These are phyloP conservation scores for Ophiosphaerella narmari DNA, from an alignment of 2,329 filamentous ascomycete genomes.

Conservation along the genomic window DNA sequence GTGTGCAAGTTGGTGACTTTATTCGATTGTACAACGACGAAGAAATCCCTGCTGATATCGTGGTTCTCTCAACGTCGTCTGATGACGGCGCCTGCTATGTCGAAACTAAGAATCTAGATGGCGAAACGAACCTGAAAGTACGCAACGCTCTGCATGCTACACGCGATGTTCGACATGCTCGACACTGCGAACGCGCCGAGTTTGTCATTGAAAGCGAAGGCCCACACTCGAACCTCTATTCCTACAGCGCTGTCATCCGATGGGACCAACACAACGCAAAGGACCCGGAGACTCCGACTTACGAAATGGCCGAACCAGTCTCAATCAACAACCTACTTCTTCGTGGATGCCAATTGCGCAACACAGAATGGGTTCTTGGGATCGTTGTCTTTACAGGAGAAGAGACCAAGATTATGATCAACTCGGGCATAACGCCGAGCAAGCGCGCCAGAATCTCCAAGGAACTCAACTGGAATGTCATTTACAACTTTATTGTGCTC, in stretches of 20 bases:
- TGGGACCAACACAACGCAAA: constrained; percentile 78
- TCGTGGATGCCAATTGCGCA: constrained; percentile 89
- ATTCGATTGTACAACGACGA: constrained; percentile 96
- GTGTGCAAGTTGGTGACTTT: constrained; percentile 91
- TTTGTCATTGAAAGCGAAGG: constrained; percentile 89
- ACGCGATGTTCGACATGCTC: constrained; percentile 79
- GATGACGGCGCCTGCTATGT: constrained; percentile 94
- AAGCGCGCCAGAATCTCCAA: constrained; percentile 90
- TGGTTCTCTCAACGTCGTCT: constrained; percentile 91
- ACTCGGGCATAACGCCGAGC: constrained; percentile 90
- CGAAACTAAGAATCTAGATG: constrained; percentile 97
- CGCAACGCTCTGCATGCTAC: constrained; percentile 88
- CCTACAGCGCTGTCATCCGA: constrained; percentile 86
- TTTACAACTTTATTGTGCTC: constrained; percentile 93
- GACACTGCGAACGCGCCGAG: constrained; percentile 86
- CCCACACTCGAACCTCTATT: constrained; percentile 91
- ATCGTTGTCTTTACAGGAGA: constrained; percentile 93
- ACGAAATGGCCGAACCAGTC: constrained; percentile 88
- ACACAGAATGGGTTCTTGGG: constrained; percentile 94
- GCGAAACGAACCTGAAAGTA: constrained; percentile 96
- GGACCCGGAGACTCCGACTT: constrained; percentile 64
- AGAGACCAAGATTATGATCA: constrained; percentile 99
- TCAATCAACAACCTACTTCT: constrained; percentile 94
- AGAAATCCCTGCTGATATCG: constrained; percentile 89
- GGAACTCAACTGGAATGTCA: constrained; percentile 95